Percentiles rank a stretch among this genome's conserved stretches.
Conservation (phyloP, 371 early-diverging fungal genomes). For the Mortierella sp. region DNA sequence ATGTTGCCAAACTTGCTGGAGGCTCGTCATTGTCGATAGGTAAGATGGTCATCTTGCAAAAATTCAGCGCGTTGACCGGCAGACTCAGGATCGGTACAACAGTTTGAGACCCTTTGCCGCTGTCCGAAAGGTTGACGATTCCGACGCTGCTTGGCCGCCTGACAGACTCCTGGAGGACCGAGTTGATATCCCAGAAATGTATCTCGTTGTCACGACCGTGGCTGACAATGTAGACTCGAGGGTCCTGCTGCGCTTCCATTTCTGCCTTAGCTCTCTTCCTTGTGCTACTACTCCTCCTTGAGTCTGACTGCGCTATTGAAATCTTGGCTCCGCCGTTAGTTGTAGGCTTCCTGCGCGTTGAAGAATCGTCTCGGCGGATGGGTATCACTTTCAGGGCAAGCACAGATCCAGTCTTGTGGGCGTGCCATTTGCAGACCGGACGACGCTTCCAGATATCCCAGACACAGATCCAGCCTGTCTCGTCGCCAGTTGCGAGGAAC, state of each 20-base stretch:
- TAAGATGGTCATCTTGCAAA: constrained; percentile 50
- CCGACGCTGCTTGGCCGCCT: background rate
- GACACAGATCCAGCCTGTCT: constrained; percentile 43
- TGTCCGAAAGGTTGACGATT: background rate
- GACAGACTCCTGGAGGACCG: constrained; percentile 20
- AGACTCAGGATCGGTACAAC: constrained; percentile 33
- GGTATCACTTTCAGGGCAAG: constrained; percentile 34
- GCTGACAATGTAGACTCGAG: constrained; percentile 30
- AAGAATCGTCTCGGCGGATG: background rate
- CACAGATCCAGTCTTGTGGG: constrained; percentile 38
- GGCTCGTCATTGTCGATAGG: constrained; percentile 18
- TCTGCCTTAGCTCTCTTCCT: background rate
- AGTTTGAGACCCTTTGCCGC: background rate
- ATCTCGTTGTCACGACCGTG: constrained; percentile 57
- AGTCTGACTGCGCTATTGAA: background rate
- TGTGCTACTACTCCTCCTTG: background rate
- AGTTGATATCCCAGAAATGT: constrained; percentile 52
- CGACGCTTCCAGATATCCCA: constrained; percentile 59
- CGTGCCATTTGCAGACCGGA: constrained; percentile 49
- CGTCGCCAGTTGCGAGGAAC: constrained; percentile 48
- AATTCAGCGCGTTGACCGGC: constrained; percentile 58
- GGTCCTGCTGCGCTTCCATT: background rate
- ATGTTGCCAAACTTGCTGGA: background rate
- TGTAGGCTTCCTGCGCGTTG: background rate
- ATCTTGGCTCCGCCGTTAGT: background rate